Evolutionary conservation across 1,139 yeast genomes (phyloP), one percentile per base, ranked within the genome.

Genomic region (Taiozyma sp.): DNA sequence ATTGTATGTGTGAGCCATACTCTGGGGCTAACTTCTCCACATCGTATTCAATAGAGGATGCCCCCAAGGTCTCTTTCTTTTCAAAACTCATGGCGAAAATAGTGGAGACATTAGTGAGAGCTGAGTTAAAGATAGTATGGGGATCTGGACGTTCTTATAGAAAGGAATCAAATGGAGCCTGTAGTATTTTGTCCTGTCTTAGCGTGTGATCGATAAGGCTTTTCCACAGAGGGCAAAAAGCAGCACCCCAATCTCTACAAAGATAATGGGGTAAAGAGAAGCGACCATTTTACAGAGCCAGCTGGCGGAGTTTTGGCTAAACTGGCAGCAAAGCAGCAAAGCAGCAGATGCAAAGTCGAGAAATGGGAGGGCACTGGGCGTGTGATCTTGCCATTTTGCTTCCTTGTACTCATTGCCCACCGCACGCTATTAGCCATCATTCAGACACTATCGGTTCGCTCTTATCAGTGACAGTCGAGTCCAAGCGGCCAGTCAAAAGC

Each of bases 41-140:
- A 22, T 49, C 56, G 24, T 36, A 48, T 4, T 48, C 51, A 16
- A 40, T 38, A 12, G 46, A 19, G 27, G 53, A 46, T 24, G 27
- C 19, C 12, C 46, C 49, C 13, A 39, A 34, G 27, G 28, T 24
- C 23, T 23, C 24, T 13, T 39, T 42, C 39, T 49, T 51, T 23
- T 45, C 19, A 16, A 29, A 27, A 23, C 34, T 32, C 45, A 22
- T 43, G 14, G 27, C 10, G 16, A 16, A 19, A 8, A 13, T 43
- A 13, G 1, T 30, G n/a, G 8, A 30, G 34, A 30, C 4, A 13
- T 4, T 4, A n/a, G 19, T 10, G 14, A 32, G 6, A 13, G 5
- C 13, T 8, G 27, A 24, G 6, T 5, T 24, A 2, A 24, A 30
- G 34, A 30, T 10, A 14, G 9, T n/a, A 32, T 8, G 36, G 36